Conservation (phyloP, 2,329 filamentous ascomycete genomes). For the Escovopsis sp. region DNA sequence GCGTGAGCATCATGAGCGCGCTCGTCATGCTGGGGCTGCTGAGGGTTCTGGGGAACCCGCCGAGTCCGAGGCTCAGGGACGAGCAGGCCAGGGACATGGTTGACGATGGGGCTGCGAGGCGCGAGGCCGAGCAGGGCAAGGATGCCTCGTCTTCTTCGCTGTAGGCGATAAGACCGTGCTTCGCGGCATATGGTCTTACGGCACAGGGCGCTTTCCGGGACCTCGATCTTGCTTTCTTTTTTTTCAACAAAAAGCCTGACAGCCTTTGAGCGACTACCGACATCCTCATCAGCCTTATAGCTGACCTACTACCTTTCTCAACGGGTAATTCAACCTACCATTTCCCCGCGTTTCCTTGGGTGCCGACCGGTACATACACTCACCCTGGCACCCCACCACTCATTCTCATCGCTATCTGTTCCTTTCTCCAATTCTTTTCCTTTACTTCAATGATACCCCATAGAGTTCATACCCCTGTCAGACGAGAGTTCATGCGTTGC, state of each 20-base stretch:
- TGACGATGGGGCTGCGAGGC: constrained; percentile 44
- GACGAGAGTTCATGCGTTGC: constrained; percentile 15
- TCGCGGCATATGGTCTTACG: too few species aligned
- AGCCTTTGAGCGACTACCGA: not conserved
- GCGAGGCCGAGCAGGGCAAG: constrained; percentile 39
- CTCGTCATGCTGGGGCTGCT: constrained; percentile 53
- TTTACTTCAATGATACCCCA: constrained; percentile 26
- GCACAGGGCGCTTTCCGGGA: too few species aligned
- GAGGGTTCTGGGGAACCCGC: constrained; percentile 38
- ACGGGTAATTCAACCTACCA: constrained; percentile 24
- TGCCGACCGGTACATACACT: too few species aligned
- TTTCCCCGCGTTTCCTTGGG: constrained; percentile 4
- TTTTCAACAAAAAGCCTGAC: constrained; percentile 15
- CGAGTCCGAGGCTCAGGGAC: constrained; percentile 29
- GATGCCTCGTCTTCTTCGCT: too few species aligned
- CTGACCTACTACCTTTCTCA: constrained; percentile 6
- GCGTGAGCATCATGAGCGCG: constrained; percentile 59
- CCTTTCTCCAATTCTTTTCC: constrained; percentile 11
- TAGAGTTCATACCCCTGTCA: constrained; percentile 29
- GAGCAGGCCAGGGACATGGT: constrained; percentile 27
- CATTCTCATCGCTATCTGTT: not conserved
- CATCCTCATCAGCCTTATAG: not conserved
- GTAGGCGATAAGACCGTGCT: too few species aligned
- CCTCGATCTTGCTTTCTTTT: too few species aligned
- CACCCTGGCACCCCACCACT: not conserved